These are phyloP conservation scores for Silene noctiflora DNA, from an alignment of 179 eudicot species.

Conservation along the genomic window DNA sequence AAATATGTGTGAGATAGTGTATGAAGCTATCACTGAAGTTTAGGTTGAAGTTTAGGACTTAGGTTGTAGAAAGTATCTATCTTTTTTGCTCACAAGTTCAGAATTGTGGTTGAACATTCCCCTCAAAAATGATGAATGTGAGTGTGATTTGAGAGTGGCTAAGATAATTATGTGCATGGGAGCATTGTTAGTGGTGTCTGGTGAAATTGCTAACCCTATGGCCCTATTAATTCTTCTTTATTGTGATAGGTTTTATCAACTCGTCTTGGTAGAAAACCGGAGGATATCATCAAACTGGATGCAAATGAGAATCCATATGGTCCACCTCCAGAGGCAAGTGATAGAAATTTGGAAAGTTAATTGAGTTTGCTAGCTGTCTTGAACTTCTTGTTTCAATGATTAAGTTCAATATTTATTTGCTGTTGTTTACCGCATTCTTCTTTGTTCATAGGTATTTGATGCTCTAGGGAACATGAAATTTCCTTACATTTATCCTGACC, in stretches of 20 bases:
- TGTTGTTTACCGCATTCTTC: constrained; percentile 12
- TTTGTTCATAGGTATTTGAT: constrained; percentile 62
- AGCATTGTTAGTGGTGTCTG: not conserved
- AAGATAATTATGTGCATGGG: not conserved
- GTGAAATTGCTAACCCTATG: not conserved
- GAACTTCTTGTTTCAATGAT: not conserved
- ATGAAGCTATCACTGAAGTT: not conserved
- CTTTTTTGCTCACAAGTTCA: not conserved
- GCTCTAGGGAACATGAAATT: constrained; percentile 82
- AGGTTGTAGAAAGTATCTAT: not conserved
- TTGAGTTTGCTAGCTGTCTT: constrained; percentile 2
- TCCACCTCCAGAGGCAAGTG: constrained; percentile 96
- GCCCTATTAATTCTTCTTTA: not conserved
- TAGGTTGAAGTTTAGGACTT: not conserved
- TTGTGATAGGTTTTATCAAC: constrained; percentile 70
- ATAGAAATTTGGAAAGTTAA: not conserved
- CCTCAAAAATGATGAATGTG: not conserved
- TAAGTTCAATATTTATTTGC: not conserved
- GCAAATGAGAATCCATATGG: constrained; percentile 98
- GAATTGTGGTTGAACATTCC: not conserved
- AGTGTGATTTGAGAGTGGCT: not conserved
- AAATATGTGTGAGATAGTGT: not conserved
- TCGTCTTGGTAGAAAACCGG: constrained; percentile 89
- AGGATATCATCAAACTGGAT: constrained; percentile 86
- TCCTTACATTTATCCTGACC: constrained; percentile 94